Evolutionary conservation across 176 grass and related monocot genomes (phyloP).

Genomic region (Carex kokanica): DNA sequence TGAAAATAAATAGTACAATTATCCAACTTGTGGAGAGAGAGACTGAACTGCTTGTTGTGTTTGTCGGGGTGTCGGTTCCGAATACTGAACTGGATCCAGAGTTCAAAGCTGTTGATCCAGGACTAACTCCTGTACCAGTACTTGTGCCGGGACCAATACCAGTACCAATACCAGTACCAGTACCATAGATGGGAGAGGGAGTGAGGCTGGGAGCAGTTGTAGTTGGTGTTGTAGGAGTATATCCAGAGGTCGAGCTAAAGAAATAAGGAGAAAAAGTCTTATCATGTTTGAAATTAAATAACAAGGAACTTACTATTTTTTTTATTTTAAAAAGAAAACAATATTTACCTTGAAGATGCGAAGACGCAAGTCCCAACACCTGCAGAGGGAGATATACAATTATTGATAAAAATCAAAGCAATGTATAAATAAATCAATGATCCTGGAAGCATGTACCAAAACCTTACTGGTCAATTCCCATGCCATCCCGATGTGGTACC

Average conservation of each 20-base stretch:
- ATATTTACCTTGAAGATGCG: conserved; percentile 54
- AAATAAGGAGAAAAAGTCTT: conserved; percentile 6
- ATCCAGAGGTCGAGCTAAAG: conserved; percentile 36
- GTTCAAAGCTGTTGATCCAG: conserved; percentile 75
- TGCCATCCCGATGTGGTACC: neutral
- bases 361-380: conserved; percentile 67
- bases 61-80: conserved; percentile 41
- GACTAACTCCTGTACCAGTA: conserved; percentile 17
- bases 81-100: conserved; percentile 51
- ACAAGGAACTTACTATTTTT: neutral
- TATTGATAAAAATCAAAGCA: neutral
- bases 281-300: neutral
- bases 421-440: neutral
- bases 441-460: neutral
- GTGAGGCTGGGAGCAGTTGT: conserved; percentile 16
- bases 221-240: conserved; percentile 41
- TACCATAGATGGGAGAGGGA: conserved; percentile 24
- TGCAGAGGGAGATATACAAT: conserved; percentile 19
- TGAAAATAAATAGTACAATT: conserved; percentile 46
- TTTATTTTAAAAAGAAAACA: neutral
- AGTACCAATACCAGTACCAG: too few species aligned
- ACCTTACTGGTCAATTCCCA: neutral
- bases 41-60: conserved; percentile 30
- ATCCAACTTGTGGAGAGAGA: conserved; percentile 35
- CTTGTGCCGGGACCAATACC: conserved; percentile 17